phyloP scores from a whole-genome alignment of 805 yeast genomes.

The Starmerella khaoyaiensis region DNA sequence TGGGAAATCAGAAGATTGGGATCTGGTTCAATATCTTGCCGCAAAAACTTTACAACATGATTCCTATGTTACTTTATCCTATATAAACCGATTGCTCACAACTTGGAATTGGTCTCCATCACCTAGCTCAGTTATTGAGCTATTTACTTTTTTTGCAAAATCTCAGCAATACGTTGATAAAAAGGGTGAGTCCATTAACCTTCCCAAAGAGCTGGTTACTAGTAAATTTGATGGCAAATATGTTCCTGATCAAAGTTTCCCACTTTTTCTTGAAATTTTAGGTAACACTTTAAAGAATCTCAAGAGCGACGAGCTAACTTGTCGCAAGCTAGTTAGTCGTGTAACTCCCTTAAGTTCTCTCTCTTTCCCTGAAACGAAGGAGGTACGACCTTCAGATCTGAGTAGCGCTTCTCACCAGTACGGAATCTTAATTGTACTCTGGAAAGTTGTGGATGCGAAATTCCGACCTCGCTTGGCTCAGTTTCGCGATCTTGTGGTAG shows the following conservation, averaged over 20 bases:
- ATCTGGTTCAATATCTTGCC: constrained; percentile 2
- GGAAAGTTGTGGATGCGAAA: constrained; percentile 6
- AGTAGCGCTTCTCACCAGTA: constrained; percentile 20
- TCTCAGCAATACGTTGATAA: constrained; percentile 20
- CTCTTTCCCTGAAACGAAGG: constrained; percentile 14
- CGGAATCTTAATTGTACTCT: constrained; percentile 18
- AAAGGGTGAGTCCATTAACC: constrained; percentile 16
- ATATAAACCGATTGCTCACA: constrained; percentile 9
- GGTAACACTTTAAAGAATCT: constrained; percentile 16
- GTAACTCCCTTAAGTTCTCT: constrained; percentile 20
- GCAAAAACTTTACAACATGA: not conserved
- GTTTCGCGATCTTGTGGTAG: constrained; percentile 18
- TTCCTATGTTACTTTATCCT: constrained; percentile 5
- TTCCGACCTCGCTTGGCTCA: constrained; percentile 17
- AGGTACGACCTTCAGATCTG: constrained; percentile 13
- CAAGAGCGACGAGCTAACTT: not conserved
- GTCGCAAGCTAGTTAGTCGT: constrained; percentile 15
- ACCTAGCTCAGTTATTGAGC: constrained; percentile 10
- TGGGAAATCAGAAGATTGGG: constrained; percentile 8
- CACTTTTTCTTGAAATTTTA: constrained; percentile 19
- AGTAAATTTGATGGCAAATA: constrained; percentile 17
- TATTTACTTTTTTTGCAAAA: constrained; percentile 18
- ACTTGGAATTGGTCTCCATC: constrained; percentile 20
- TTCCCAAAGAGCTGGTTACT: constrained; percentile 15
- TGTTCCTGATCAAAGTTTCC: constrained; percentile 9